Evolutionary conservation across 2,329 filamentous ascomycete species (phyloP), one percentile per base, ranked within the genome.

Genomic region (Fusarium paranaense): DNA sequence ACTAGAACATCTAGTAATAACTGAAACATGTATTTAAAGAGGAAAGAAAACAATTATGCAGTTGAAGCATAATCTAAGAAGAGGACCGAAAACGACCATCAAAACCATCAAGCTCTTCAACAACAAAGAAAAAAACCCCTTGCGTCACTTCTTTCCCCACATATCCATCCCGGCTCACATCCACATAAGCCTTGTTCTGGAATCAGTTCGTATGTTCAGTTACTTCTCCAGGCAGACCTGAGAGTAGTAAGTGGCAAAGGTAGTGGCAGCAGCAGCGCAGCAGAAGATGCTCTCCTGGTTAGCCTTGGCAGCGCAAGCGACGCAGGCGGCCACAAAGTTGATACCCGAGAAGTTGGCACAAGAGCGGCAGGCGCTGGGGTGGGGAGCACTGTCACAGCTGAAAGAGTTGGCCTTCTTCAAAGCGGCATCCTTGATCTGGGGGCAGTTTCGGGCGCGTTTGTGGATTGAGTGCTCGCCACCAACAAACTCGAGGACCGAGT

Each of bases 171-270:
- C 22, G 20, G 22, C 42, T 47, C 22, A 47, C 42, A 10, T 6
- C 14, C 13, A 18, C 22, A 47, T 14, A 25, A 16, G 42, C 42
- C 22, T 14, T 45, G 11, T 14, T 22, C 22, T 11, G 6, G 40
- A 14, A 22, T 20, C 10, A 6, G n/a, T 8, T 18, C 10, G 40
- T 14, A 45, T 8, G 4, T 8, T 25, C 18, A 20, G 2, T 22
- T 67, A 72, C 59, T 72, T 72, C 14, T n/a, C n/a, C 30, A 72
- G 50, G 8, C 69, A 72, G 20, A 69, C 65, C 32, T 72, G 70
- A 10, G 69, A 60, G 45, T 72, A 72, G 65, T 72, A 72, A 5
- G 70, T 72, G 4, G 45, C 42, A 32, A 72, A 69, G 6, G 65
- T 35, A 2, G 65, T 66, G 6, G 70, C 70, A 18, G 70, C 61